phyloP scores from a whole-genome alignment of 2,329 filamentous ascomycete species.

The Grosmannia serpens region DNA sequence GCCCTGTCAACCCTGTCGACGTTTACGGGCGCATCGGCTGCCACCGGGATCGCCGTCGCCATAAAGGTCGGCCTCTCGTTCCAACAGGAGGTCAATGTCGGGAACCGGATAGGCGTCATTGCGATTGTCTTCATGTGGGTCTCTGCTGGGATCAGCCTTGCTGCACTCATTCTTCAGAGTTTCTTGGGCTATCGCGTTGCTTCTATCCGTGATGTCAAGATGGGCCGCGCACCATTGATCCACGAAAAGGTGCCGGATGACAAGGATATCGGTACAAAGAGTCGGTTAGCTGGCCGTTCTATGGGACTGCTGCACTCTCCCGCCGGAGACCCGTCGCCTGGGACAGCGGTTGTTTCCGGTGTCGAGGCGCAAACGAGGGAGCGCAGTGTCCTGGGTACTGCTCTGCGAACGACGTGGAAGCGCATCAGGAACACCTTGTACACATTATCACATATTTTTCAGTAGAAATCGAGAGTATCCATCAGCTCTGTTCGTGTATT shows the following conservation, averaged over 20 bases:
- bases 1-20: constrained; percentile 55
- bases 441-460: not conserved
- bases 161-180: constrained; percentile 64
- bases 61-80: constrained; percentile 66
- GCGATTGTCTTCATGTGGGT: constrained; percentile 93
- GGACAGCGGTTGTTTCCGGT: not conserved
- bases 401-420: not conserved
- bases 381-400: not conserved
- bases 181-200: constrained; percentile 66
- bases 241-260: not conserved
- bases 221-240: constrained; percentile 19
- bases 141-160: constrained; percentile 51
- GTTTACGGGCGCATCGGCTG: constrained; percentile 59
- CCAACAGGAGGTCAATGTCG: constrained; percentile 65
- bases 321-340: no score
- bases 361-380: not conserved
- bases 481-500: not conserved
- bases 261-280: not conserved
- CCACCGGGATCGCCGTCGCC: constrained; percentile 73
- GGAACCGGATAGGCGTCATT: constrained; percentile 52
- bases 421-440: not conserved
- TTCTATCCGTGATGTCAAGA: constrained; percentile 38
- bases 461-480: not conserved
- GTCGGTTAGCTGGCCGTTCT: not conserved
- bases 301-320: not conserved